Percentiles rank a stretch among this genome's conserved stretches.
phyloP scores from a whole-genome alignment of 306 rosid species.

The Rubus idaeus region DNA sequence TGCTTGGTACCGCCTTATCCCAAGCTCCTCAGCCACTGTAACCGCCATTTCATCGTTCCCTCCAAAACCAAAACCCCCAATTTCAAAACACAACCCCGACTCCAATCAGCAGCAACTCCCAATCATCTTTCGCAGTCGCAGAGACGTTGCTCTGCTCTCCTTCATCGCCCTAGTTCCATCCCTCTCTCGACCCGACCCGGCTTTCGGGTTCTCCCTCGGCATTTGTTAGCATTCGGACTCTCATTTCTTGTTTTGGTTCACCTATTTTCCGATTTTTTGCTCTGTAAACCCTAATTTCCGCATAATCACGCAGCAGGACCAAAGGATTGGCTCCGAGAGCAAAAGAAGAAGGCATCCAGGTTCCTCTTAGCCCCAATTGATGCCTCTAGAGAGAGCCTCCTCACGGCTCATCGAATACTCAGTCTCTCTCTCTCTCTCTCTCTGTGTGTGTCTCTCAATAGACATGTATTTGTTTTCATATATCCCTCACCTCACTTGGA shows the following conservation, averaged over 20 bases:
- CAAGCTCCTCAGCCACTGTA: constrained; percentile 25
- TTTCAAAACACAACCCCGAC: constrained; percentile 33
- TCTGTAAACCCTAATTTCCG: constrained; percentile 40
- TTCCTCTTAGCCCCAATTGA: constrained; percentile 82
- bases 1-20: constrained; percentile 38
- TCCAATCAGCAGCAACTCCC: constrained; percentile 13
- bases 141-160: constrained; percentile 55
- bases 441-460: background rate
- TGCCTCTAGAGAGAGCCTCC: constrained; percentile 79
- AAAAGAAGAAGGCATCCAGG: constrained; percentile 79
- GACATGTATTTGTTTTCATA: background rate
- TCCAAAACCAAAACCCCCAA: constrained; percentile 47
- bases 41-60: constrained; percentile 49
- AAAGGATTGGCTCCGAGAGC: constrained; percentile 89
- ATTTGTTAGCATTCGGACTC: constrained; percentile 47
- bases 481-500: background rate
- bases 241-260: background rate
- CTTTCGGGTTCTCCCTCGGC: constrained; percentile 70
- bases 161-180: constrained; percentile 42
- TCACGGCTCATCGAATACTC: constrained; percentile 55
- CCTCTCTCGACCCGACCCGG: constrained; percentile 38
- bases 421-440: constrained; percentile 38
- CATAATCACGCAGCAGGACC: constrained; percentile 73
- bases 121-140: constrained; percentile 35
- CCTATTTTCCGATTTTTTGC: background rate